Base-by-base conservation (phyloP, 1,139 yeast genomes). In the Sporopachydermia cereana region DNA sequence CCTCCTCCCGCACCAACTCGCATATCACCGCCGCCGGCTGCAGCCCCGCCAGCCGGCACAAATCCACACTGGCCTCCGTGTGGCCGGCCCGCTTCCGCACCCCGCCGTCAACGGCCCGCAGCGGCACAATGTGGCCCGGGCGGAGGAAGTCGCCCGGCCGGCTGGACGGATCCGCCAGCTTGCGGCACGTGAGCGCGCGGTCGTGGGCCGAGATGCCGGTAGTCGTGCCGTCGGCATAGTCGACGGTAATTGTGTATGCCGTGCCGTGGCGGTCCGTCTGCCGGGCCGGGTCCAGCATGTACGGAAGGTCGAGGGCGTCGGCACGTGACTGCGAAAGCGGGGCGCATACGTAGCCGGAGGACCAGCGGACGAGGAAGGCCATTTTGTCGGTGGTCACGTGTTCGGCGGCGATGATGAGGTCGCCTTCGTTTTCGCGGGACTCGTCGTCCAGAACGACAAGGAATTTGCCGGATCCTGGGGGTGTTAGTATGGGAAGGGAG, bases 161-260 rank as follows among this genome's bases (percentile, higher is more conserved):
- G 14, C 79, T 61, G 4, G 56, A 50, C 2, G 82, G 68, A 51
- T 76, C 73, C 1, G 96, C 95, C 54, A 93, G 71, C 49, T 71
- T 71, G 41, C 71, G 66, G 36, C 85, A 84, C 1, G 98, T 91
- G 53, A 84, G 67, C 0, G 95, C 93, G 57, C 98, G 76, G 63
- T 93, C 99, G 55, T 80, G 81, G 3, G 98, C 97, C 29, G 95
- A 83, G 46, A 91, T 93, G 16, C 99, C 99, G 0, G 98, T 91
- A n/a, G 98, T 85, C 34, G 97, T 89, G 29, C 95, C 95, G 47
- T 77, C 74, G 31, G 72, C 77, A 53, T 69, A 79, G 62, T 93
- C 99, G 48, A 88, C 85, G 1, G 97, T 85, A 44, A 91, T 79
- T 1, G 98, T 91, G 64, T 91, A 93, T 2, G 97, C 97, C 3